A percentile compares a stretch with the other conserved stretches of the same genome.
phyloP scores from a whole-genome alignment of 495 filamentous ascomycete species.

The Durotheca rogersii region DNA sequence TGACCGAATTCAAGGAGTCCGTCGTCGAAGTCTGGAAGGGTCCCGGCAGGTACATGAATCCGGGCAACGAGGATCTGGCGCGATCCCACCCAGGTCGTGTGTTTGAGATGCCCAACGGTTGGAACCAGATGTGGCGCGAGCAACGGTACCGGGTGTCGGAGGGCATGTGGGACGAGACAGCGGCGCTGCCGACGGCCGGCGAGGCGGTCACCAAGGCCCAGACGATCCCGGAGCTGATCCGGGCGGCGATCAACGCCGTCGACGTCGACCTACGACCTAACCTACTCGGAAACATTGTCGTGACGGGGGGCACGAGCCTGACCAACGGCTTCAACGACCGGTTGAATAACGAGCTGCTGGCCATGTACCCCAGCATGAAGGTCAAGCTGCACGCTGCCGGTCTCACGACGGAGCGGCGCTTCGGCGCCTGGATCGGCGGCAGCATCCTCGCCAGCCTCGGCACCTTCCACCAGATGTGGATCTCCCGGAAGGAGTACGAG shows the following conservation, averaged over 20 bases:
- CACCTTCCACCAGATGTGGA: conserved; percentile 99
- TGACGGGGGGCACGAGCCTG: conserved; percentile 82
- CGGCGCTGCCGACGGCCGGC: conserved; percentile 48
- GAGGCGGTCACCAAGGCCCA: conserved; percentile 61
- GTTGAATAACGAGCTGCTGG: conserved; percentile 75
- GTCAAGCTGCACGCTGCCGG: conserved; percentile 83
- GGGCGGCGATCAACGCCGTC: conserved; percentile 70
- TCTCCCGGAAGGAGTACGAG: conserved; percentile 80
- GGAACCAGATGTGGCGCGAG: conserved; percentile 87
- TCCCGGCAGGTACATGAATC: conserved; percentile 63
- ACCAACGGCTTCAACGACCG: conserved; percentile 88
- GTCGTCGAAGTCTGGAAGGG: conserved; percentile 94
- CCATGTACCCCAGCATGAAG: conserved; percentile 74
- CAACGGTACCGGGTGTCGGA: conserved; percentile 85
- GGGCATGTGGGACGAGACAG: conserved; percentile 82
- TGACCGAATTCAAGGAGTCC: conserved; percentile 96
- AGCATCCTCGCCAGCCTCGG: conserved; percentile 95
- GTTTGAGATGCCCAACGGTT: conserved; percentile 95
- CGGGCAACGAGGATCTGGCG: conserved; percentile 66
- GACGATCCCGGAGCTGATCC: conserved; percentile 77
- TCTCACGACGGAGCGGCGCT: conserved; percentile 81
- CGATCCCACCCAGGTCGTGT: conserved; percentile 68
- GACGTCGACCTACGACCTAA: conserved; percentile 87
- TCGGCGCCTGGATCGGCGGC: conserved; percentile 92
- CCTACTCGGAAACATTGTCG: conserved; percentile 84